Evolutionary conservation across 441 rosid species (phyloP).

Genomic region (Rhodomyrtus psidioides): DNA sequence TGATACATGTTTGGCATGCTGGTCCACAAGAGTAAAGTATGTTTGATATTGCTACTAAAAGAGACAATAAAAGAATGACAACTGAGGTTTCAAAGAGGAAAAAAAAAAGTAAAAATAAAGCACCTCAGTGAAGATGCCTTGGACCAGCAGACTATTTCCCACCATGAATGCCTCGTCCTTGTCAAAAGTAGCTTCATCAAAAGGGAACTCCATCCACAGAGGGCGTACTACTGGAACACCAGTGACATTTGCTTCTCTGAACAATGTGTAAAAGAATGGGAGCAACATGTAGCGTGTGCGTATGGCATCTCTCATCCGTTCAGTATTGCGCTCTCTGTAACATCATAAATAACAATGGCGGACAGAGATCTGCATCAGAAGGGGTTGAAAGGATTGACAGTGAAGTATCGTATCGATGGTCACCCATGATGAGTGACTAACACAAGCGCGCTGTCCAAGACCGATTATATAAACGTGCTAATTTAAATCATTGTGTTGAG

Average conservation of each 20-base stretch:
- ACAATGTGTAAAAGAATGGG: conserved; percentile 89
- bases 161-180: conserved; percentile 99
- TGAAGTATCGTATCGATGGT: not conserved
- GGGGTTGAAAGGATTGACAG: not conserved
- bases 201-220: conserved; percentile 99
- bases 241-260: conserved; percentile 83
- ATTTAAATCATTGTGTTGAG: not conserved
- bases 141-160: conserved; percentile 83
- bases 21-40: conserved; percentile 9
- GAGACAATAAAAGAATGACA: not conserved
- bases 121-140: conserved; percentile 91
- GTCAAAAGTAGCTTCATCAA: conserved; percentile 72
- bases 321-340: conserved; percentile 76
- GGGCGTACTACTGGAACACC: conserved; percentile 92
- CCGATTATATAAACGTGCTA: not conserved
- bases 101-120: conserved; percentile 3
- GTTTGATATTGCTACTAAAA: not conserved
- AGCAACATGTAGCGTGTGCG: conserved; percentile 78
- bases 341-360: not conserved
- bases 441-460: not conserved
- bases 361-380: not conserved
- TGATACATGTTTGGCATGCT: conserved; percentile 67
- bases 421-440: not conserved
- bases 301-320: conserved; percentile 88
- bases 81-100: not conserved